Evolutionary conservation across 2,329 filamentous ascomycete genomes (phyloP).

Genomic region (Aureobasidium subglaciale): DNA sequence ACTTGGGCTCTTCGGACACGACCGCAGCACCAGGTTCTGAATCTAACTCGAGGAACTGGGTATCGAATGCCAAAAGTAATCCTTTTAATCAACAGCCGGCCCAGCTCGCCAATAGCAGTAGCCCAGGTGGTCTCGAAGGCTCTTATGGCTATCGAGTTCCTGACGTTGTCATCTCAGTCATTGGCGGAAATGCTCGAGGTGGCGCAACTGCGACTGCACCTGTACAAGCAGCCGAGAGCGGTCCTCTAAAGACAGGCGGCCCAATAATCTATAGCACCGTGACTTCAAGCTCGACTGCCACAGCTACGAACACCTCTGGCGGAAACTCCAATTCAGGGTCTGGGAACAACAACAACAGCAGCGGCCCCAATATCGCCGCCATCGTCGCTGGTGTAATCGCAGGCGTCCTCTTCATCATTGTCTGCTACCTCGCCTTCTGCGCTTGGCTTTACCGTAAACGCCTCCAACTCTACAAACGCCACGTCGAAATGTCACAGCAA

Average conservation of each 20-base stretch:
- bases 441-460: constrained; percentile 67
- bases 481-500: constrained; percentile 58
- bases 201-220: constrained; percentile 64
- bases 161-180: constrained; percentile 52
- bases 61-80: constrained; percentile 27
- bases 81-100: constrained; percentile 46
- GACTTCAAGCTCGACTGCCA: constrained; percentile 41
- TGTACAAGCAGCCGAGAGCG: constrained; percentile 54
- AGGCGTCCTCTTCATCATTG: constrained; percentile 55
- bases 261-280: constrained; percentile 60
- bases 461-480: constrained; percentile 61
- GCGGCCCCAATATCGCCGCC: constrained; percentile 44
- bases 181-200: constrained; percentile 61
- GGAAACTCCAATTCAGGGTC: constrained; percentile 35
- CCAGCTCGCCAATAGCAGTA: constrained; percentile 37
- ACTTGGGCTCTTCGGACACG: constrained; percentile 25
- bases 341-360: constrained; percentile 27
- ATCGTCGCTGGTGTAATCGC: constrained; percentile 57
- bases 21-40: constrained; percentile 12
- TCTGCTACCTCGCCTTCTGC: constrained; percentile 62
- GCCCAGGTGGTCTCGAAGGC: constrained; percentile 51
- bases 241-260: constrained; percentile 64
- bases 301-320: constrained; percentile 40
- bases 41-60: constrained; percentile 20
- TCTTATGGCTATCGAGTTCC: constrained; percentile 65